These are phyloP conservation scores for Ulmus americana DNA, from an alignment of 331 rosid genomes.

Conservation along the genomic window DNA sequence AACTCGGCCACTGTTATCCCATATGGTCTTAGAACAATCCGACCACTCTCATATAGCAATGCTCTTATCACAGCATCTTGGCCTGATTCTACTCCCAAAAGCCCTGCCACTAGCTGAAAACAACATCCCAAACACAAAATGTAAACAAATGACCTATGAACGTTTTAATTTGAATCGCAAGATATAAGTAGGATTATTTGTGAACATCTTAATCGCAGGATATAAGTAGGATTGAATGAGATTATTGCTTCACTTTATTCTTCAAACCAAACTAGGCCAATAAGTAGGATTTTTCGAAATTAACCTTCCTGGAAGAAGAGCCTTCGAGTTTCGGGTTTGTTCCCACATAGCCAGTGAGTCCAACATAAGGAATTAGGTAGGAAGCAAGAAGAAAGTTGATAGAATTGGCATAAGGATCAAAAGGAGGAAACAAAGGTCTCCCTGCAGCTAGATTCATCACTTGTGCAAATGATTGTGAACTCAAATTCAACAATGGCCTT, in stretches of 20 bases:
- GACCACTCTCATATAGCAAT: slow-evolving; percentile 35
- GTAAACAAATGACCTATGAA: not conserved
- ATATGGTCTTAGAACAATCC: slow-evolving; percentile 30
- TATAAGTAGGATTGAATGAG: no score
- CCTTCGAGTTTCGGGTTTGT: slow-evolving; percentile 46
- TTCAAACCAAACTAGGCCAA: not conserved
- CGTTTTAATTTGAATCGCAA: no score
- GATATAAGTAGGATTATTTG: no score
- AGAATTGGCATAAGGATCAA: slow-evolving; percentile 57
- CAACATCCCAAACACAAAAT: not conserved
- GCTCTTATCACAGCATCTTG: slow-evolving; percentile 66
- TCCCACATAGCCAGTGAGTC: slow-evolving; percentile 84
- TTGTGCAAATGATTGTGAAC: slow-evolving; percentile 39
- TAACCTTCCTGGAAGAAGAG: slow-evolving; percentile 44
- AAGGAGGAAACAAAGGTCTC: slow-evolving; percentile 37
- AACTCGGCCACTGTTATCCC: slow-evolving; percentile 46
- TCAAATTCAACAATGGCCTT: slow-evolving; percentile 60
- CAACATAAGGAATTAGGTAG: slow-evolving; percentile 69
- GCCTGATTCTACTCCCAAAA: slow-evolving; percentile 65
- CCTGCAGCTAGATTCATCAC: slow-evolving; percentile 56
- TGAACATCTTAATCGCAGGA: no score
- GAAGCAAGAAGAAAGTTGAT: slow-evolving; percentile 64
- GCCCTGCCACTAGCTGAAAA: slow-evolving; percentile 61
- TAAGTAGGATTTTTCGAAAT: not conserved
- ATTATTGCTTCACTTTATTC: not conserved